phyloP scores from a whole-genome alignment of 148 eudicot species.

The Diospyros kaki region DNA sequence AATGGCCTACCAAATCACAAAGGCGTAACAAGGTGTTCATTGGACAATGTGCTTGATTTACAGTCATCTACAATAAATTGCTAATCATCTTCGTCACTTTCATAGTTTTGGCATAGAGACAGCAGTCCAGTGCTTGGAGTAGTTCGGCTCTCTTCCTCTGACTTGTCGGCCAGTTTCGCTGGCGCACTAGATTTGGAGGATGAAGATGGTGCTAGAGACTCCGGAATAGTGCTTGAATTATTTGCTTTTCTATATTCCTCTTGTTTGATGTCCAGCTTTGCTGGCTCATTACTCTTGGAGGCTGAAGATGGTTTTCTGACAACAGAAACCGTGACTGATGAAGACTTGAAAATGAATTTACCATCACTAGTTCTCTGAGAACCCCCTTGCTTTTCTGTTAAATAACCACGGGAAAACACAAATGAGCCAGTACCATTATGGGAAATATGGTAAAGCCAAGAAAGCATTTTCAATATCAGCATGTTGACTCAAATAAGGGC shows the following conservation, averaged over 20 bases:
- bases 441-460: neutral
- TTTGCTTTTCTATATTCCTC: slow-evolving; percentile 12
- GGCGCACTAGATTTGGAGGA: too few relatives aligned
- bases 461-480: too few relatives aligned
- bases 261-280: slow-evolving; percentile 15
- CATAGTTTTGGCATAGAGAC: slow-evolving; percentile 55
- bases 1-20: neutral
- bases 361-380: slow-evolving; percentile 8
- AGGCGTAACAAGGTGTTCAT: too few relatives aligned
- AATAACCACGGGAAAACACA: slow-evolving; percentile 11
- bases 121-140: slow-evolving; percentile 31
- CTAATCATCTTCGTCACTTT: slow-evolving; percentile 54
- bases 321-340: slow-evolving; percentile 36
- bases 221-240: neutral
- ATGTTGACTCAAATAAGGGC: neutral
- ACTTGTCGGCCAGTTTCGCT: too few relatives aligned
- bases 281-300: slow-evolving; percentile 14
- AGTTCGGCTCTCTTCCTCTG: too few relatives aligned
- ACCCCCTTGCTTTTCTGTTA: slow-evolving; percentile 21
- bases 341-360: slow-evolving; percentile 31
- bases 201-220: too few relatives aligned
- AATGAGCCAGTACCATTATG: neutral
- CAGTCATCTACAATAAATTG: too few relatives aligned
- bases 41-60: too few relatives aligned
- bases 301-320: slow-evolving; percentile 33